Evolutionary conservation across 768 basidiomycete genomes (phyloP).

Genomic region (Leccinum disarticulatum): DNA sequence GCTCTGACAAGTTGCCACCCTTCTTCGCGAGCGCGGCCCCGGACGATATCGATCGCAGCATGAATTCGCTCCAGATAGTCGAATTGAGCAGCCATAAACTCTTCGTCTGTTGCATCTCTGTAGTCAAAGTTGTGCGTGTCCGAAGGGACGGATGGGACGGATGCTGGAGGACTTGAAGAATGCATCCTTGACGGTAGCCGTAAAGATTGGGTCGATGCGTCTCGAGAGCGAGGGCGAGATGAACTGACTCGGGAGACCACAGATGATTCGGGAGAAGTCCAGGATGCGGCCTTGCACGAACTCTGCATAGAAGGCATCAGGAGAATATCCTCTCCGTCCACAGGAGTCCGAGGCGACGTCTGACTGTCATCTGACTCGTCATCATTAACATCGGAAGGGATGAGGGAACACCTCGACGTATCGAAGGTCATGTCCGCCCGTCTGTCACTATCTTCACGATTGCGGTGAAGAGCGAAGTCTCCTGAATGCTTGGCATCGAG

Average conservation of each 20-base stretch:
- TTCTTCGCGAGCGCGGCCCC: conserved; percentile 41
- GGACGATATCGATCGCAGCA: conserved; percentile 42
- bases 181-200: neutral
- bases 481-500: conserved; percentile 8
- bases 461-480: conserved; percentile 9
- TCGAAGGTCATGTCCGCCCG: conserved; percentile 21
- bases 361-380: conserved; percentile 32
- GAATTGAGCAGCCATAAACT: conserved; percentile 16
- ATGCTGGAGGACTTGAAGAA: neutral
- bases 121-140: neutral
- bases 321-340: conserved; percentile 23
- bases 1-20: conserved; percentile 40
- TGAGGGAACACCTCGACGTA: conserved; percentile 17
- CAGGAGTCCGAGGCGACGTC: conserved; percentile 27
- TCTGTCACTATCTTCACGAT: conserved; percentile 6
- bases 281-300: neutral
- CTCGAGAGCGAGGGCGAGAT: conserved; percentile 29
- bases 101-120: conserved; percentile 9
- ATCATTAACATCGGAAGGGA: conserved; percentile 28
- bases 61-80: conserved; percentile 38
- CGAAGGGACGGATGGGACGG: conserved; percentile 10
- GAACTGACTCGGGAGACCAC: conserved; percentile 25
- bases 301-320: conserved; percentile 1
- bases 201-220: conserved; percentile 6
- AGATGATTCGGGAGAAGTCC: conserved; percentile 3